These are phyloP conservation scores for Neotropicomus parvogracilis DNA, from an alignment of 1,284 basidiomycete genomes.

Conservation along the genomic window DNA sequence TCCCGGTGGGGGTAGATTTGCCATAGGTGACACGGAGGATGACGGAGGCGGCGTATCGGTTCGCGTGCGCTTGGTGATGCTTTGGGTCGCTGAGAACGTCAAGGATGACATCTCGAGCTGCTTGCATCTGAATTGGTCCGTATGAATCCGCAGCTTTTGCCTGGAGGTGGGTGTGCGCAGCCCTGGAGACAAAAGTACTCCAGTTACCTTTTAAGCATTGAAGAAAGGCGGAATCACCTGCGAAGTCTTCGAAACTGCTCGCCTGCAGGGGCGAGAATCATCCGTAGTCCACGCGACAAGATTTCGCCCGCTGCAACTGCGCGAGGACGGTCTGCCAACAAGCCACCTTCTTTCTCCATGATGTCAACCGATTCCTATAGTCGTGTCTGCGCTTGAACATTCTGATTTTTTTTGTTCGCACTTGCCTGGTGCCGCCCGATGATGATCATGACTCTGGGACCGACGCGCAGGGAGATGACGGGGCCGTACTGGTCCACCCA, in stretches of 20 bases:
- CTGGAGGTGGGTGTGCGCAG: slow-evolving; percentile 41
- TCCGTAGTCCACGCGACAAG: slow-evolving; percentile 29
- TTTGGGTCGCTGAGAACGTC: slow-evolving; percentile 40
- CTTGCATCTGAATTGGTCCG: slow-evolving; percentile 36
- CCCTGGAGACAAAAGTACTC: slow-evolving; percentile 18
- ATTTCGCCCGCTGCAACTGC: slow-evolving; percentile 32
- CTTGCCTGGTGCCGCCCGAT: slow-evolving; percentile 36
- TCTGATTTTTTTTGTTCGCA: not conserved
- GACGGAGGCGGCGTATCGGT: slow-evolving; percentile 46
- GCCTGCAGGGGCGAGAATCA: slow-evolving; percentile 33
- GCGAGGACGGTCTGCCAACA: slow-evolving; percentile 34
- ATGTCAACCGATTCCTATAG: slow-evolving; percentile 45
- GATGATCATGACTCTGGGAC: slow-evolving; percentile 31
- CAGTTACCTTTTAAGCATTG: not conserved
- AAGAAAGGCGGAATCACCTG: slow-evolving; percentile 18
- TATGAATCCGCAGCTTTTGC: slow-evolving; percentile 36
- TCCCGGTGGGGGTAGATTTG: slow-evolving; percentile 41
- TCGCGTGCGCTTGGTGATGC: slow-evolving; percentile 36
- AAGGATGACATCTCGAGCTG: slow-evolving; percentile 37
- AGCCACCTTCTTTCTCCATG: slow-evolving; percentile 35
- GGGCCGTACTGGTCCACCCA: slow-evolving; percentile 39
- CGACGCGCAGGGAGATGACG: slow-evolving; percentile 35
- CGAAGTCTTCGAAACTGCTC: slow-evolving; percentile 35
- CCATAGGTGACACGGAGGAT: slow-evolving; percentile 49
- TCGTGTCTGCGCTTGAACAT: not conserved